phyloP scores from a whole-genome alignment of 106 monocot species.

The Dendrobium nobile region DNA sequence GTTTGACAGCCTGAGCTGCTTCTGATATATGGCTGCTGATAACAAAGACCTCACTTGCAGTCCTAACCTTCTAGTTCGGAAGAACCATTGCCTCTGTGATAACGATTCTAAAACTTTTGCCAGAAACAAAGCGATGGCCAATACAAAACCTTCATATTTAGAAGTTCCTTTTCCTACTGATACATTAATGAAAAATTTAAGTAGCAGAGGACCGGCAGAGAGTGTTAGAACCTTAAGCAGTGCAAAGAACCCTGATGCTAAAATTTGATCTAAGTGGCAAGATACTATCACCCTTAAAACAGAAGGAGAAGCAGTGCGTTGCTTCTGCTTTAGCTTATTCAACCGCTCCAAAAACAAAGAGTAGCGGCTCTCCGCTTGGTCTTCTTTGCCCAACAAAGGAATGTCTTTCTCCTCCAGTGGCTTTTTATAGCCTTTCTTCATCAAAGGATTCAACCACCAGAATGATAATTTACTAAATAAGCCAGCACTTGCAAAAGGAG shows the following conservation, averaged over 20 bases:
- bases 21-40: constrained; percentile 76
- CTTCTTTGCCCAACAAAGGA: constrained; percentile 36
- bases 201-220: constrained; percentile 66
- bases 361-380: constrained; percentile 45
- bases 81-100: constrained; percentile 92
- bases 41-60: constrained; percentile 73
- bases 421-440: constrained; percentile 70
- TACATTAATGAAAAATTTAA: constrained; percentile 78
- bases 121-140: constrained; percentile 55
- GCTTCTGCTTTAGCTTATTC: constrained; percentile 22
- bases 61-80: constrained; percentile 61
- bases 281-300: constrained; percentile 57
- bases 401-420: constrained; percentile 74
- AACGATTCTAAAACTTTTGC: constrained; percentile 82
- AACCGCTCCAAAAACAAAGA: constrained; percentile 45
- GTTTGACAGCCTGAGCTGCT: constrained; percentile 75
- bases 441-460: constrained; percentile 95
- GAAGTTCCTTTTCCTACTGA: constrained; percentile 34
- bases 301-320: constrained; percentile 14
- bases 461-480: constrained; percentile 65
- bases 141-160: constrained; percentile 55
- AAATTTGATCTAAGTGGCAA: constrained; percentile 53
- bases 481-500: constrained; percentile 58
- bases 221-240: constrained; percentile 65
- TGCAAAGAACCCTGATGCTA: constrained; percentile 69